A percentile compares a stretch with the other conserved stretches of the same genome.
phyloP scores from a whole-genome alignment of 2,329 filamentous ascomycete genomes.

The Biscogniauxia mediterranea region DNA sequence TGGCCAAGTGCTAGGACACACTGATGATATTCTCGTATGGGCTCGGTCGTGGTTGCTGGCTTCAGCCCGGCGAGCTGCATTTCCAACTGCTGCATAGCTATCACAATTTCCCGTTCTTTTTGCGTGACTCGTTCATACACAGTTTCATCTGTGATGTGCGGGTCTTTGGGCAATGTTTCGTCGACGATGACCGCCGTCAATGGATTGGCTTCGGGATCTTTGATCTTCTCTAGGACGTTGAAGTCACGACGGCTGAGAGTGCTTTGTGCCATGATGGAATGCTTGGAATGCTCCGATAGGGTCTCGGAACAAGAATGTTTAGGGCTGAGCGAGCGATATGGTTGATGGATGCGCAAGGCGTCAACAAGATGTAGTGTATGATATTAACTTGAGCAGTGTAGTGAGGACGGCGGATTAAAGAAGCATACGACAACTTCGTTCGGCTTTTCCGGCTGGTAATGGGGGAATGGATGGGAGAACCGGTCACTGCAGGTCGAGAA shows the following conservation, averaged over 20 bases:
- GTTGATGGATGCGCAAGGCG: background rate
- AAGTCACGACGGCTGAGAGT: conserved; percentile 57
- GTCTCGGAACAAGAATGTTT: background rate
- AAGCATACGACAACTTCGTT: background rate
- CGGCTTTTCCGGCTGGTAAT: background rate
- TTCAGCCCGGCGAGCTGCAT: conserved; percentile 47
- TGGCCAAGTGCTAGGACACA: conserved; percentile 50
- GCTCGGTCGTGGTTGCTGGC: conserved; percentile 36
- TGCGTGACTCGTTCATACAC: conserved; percentile 51
- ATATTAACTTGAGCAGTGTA: background rate
- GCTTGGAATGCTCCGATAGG: background rate
- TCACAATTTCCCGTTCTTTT: conserved; percentile 53
- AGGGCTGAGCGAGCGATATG: background rate
- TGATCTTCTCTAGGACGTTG: conserved; percentile 64
- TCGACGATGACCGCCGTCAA: conserved; percentile 54
- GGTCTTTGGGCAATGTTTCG: conserved; percentile 53
- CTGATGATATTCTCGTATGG: conserved; percentile 44
- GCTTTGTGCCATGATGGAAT: conserved; percentile 43
- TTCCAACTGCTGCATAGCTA: conserved; percentile 54
- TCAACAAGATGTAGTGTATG: background rate
- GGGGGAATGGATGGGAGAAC: background rate
- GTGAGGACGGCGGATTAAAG: background rate
- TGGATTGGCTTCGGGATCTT: conserved; percentile 63
- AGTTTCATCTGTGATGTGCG: conserved; percentile 49
- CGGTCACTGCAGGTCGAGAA: background rate